A percentile compares a stretch with the other conserved stretches of the same genome.
Evolutionary conservation across 371 early-diverging fungal genomes (phyloP).

Genomic region (Mucor racemosus): DNA sequence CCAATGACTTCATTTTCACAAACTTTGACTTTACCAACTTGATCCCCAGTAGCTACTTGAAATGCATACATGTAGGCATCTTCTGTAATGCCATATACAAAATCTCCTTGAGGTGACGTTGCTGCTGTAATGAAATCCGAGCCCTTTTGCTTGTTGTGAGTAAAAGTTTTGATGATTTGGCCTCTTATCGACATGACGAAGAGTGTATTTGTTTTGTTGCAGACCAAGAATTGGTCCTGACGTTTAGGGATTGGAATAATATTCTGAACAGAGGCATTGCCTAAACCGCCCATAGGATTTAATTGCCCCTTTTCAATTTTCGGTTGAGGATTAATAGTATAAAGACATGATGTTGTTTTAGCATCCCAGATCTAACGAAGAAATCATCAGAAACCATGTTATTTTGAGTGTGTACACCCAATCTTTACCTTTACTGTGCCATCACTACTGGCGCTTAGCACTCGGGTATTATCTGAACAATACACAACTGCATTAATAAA

Average conservation of each 20-base stretch:
- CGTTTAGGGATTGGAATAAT: conserved; percentile 52
- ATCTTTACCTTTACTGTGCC: conserved; percentile 79
- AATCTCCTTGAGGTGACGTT: conserved; percentile 77
- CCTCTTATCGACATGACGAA: conserved; percentile 67
- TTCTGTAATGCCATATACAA: conserved; percentile 74
- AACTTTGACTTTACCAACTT: conserved; percentile 35
- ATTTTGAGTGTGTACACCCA: too few relatives aligned
- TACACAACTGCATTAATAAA: conserved; percentile 84
- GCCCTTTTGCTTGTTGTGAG: conserved; percentile 35
- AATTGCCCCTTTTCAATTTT: conserved; percentile 27
- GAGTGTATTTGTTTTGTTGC: conserved; percentile 71
- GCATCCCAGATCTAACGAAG: conserved; percentile 71
- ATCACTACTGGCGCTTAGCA: conserved; percentile 86
- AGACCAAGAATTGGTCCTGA: conserved; percentile 70
- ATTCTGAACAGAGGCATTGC: conserved; percentile 33
- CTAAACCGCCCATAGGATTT: conserved; percentile 34
- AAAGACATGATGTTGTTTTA: conserved; percentile 40
- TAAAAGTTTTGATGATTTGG: conserved; percentile 49
- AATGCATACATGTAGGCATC: conserved; percentile 64
- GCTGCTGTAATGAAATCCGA: conserved; percentile 70
- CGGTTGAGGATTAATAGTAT: conserved; percentile 32
- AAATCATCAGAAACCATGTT: neutral
- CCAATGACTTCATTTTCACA: conserved; percentile 73
- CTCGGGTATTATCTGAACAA: conserved; percentile 63
- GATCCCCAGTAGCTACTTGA: conserved; percentile 55